Base-by-base conservation (phyloP, 2,329 filamentous ascomycete genomes). In the Phyllosticta paracitricarpa region DNA sequence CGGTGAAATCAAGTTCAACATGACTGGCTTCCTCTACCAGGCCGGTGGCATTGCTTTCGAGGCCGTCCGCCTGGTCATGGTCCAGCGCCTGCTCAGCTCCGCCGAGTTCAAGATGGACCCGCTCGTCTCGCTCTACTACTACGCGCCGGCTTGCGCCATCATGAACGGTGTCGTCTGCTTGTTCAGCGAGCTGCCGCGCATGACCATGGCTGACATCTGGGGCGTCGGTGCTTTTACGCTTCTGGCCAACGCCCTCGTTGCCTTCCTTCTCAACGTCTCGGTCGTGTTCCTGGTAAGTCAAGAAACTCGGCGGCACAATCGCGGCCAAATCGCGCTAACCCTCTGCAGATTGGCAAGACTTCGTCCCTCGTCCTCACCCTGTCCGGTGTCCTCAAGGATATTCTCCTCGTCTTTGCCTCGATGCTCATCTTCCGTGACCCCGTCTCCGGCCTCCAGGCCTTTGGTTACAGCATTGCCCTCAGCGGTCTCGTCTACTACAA, bases 101-200 rank as follows among this genome's bases (percentile, higher is more conserved):
- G 82, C 87, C 57, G 89, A 93, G 77, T 93, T 88, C 83, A 93
- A 93, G 84, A 94, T 94, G 90, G 89, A 94, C 73, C 89, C 89
- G 19, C 80, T 94, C 24, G 89, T 94, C 61, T 94, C 89, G 30
- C 84, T 94, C 12, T 94, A 94, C 83, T 94, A 94, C 81, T 94
- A 92, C 69, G 90, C 90, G 2, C 89, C 89, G 17, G 85, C 91
- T 61, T 94, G 89, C 76, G 89, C 89, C 56, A 77, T 84, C 72
- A 91, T 94, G 85, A 94, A 94, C 79, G 84, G 86, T 67, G 71
- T 84, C 12, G 83, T 91, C 56, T 87, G 88, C 61, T 77, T 93
- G 33, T 77, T 89, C 71, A 86, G 87, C 78, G 89, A 94, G 75
- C 74, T 91, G 2, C 88, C 88, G 66, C 81, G 78, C 66, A 81